Conservation (phyloP, 2,329 filamentous ascomycete species). For the Fusarium robinianum region DNA sequence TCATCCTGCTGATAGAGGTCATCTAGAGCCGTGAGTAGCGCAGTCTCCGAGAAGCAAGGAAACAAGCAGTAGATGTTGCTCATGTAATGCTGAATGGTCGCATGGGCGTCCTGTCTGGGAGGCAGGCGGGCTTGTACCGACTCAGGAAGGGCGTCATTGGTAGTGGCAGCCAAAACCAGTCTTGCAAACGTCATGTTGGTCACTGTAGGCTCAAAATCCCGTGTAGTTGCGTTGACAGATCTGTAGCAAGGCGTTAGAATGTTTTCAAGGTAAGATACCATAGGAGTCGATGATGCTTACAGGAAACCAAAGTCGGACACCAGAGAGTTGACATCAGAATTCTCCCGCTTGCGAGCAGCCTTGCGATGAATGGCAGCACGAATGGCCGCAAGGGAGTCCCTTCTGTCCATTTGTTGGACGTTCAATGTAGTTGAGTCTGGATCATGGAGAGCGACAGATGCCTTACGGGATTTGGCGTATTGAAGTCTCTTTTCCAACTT, state of each 20-base stretch:
- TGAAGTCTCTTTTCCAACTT: slow-evolving; percentile 79
- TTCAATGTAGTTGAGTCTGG: slow-evolving; percentile 47
- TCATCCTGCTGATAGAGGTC: slow-evolving; percentile 76
- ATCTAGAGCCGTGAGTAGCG: slow-evolving; percentile 77
- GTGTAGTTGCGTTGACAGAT: slow-evolving; percentile 90
- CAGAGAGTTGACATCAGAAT: slow-evolving; percentile 85
- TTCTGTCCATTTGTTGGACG: slow-evolving; percentile 56
- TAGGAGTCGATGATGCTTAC: slow-evolving; percentile 51
- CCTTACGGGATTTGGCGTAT: slow-evolving; percentile 71
- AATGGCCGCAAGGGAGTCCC: slow-evolving; percentile 66
- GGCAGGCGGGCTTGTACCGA: slow-evolving; percentile 68
- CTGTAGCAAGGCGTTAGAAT: slow-evolving; percentile 49
- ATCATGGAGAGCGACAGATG: slow-evolving; percentile 69
- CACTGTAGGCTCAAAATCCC: slow-evolving; percentile 88
- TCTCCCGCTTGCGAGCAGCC: slow-evolving; percentile 69
- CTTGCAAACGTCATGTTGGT: slow-evolving; percentile 92
- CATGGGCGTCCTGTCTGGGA: slow-evolving; percentile 67
- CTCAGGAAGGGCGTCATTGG: slow-evolving; percentile 71
- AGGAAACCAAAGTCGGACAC: slow-evolving; percentile 93
- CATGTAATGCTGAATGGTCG: slow-evolving; percentile 81
- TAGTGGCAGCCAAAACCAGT: slow-evolving; percentile 81
- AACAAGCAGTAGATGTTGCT: slow-evolving; percentile 78
- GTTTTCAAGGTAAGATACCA: neutral
- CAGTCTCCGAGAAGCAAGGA: slow-evolving; percentile 81
- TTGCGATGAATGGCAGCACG: slow-evolving; percentile 67